phyloP scores from a whole-genome alignment of 23 red algal genomes.

The Gracilariopsis chorda region DNA sequence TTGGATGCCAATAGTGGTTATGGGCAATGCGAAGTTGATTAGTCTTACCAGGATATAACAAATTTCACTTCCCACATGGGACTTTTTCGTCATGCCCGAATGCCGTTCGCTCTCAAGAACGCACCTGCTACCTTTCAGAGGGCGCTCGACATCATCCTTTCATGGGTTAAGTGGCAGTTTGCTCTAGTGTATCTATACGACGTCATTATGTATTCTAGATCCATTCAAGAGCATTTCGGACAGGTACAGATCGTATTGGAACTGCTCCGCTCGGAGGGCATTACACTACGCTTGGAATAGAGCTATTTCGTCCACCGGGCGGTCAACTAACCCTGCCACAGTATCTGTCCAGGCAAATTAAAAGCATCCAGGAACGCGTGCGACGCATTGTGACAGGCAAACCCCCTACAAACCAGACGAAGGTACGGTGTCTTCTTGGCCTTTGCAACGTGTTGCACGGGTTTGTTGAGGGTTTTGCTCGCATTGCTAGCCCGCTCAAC shows the following conservation, averaged over 20 bases:
- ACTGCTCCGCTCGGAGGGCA: not conserved
- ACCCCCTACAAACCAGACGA: not conserved
- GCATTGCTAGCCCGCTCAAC: not conserved
- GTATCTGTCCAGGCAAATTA: not conserved
- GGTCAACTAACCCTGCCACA: not conserved
- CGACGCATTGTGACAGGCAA: not conserved
- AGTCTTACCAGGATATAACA: not conserved
- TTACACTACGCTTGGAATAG: not conserved
- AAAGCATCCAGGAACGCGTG: not conserved
- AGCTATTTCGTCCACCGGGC: not conserved
- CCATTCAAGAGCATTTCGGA: not conserved
- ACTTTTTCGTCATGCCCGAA: not conserved
- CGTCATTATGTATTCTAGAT: not conserved
- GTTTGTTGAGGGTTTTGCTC: not conserved
- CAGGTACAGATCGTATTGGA: not conserved
- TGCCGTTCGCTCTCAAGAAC: too few species aligned
- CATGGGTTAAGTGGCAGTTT: too few species aligned
- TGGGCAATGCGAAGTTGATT: not conserved
- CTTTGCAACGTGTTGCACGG: not conserved
- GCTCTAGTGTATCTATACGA: constrained; percentile 30
- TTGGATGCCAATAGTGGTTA: not conserved
- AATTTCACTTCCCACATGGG: not conserved
- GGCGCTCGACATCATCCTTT: too few species aligned
- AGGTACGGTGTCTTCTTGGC: not conserved
- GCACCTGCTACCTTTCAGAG: too few species aligned